Conservation (phyloP, 2,329 filamentous ascomycete genomes). For the Hymenoscyphus salicellus region DNA sequence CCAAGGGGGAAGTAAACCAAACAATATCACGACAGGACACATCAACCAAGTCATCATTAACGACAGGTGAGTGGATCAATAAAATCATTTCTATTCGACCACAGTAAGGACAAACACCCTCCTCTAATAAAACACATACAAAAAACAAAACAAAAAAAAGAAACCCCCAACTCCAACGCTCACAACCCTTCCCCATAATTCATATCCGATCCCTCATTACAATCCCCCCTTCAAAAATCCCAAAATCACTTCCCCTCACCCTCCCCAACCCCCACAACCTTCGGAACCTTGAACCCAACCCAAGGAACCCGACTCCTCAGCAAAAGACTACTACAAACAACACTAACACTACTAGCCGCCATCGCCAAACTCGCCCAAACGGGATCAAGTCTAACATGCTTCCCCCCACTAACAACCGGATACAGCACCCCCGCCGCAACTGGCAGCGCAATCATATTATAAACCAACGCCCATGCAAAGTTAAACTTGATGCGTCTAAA, state of each 20-base stretch:
- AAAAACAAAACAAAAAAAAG: too few relatives aligned
- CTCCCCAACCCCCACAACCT: background rate
- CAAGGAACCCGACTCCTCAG: conserved; percentile 47
- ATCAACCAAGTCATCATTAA: too few relatives aligned
- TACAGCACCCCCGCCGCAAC: conserved; percentile 65
- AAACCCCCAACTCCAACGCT: too few relatives aligned
- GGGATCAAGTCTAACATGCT: conserved; percentile 65
- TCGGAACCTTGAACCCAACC: conserved; percentile 36
- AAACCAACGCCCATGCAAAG: conserved; percentile 65
- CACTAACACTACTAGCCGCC: conserved; percentile 87
- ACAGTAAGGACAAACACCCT: too few relatives aligned
- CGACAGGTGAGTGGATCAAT: too few relatives aligned
- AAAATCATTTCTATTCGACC: too few relatives aligned
- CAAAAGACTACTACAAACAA: conserved; percentile 76
- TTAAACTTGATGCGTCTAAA: conserved; percentile 66
- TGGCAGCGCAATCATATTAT: conserved; percentile 63
- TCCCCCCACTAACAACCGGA: conserved; percentile 48
- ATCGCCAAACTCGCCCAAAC: conserved; percentile 90
- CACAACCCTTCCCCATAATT: too few relatives aligned
- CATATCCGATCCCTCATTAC: too few relatives aligned
- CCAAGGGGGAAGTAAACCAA: too few relatives aligned
- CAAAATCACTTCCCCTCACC: background rate
- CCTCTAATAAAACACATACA: too few relatives aligned
- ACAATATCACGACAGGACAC: too few relatives aligned
- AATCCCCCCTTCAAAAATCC: too few relatives aligned